phyloP scores from a whole-genome alignment of 2,329 filamentous ascomycete genomes.

The Drechslera avenae region DNA sequence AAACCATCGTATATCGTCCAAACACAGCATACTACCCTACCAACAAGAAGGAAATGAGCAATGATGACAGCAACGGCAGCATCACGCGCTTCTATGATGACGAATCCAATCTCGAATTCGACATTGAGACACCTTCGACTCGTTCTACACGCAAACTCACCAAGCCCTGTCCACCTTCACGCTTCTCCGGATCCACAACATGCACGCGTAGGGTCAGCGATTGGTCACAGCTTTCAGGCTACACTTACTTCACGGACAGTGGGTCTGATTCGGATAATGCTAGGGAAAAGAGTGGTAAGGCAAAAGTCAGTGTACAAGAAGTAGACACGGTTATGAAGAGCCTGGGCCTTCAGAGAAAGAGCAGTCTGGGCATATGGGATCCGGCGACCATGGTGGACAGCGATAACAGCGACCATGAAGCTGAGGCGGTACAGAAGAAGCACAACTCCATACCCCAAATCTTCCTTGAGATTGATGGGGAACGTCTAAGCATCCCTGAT shows the following conservation, averaged over 20 bases:
- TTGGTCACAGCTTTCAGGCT: constrained; percentile 28
- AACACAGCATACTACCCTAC: constrained; percentile 14
- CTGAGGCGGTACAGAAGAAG: neutral
- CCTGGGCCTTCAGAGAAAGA: neutral
- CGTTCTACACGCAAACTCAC: constrained; percentile 16
- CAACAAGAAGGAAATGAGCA: neutral
- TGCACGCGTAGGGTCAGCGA: constrained; percentile 22
- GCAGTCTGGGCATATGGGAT: neutral
- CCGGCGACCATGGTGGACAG: neutral
- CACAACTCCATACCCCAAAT: neutral
- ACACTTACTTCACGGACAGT: constrained; percentile 20
- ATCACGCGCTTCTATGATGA: constrained; percentile 31
- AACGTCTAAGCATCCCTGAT: too few relatives aligned
- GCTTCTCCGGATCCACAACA: constrained; percentile 9
- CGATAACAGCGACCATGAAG: neutral
- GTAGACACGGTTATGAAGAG: constrained; percentile 3
- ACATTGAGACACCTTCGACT: constrained; percentile 25
- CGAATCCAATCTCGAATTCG: constrained; percentile 34
- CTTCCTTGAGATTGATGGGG: neutral
- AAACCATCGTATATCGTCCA: constrained; percentile 21
- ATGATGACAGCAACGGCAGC: neutral
- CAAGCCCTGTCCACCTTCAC: constrained; percentile 14
- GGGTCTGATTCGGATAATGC: neutral
- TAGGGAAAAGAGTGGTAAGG: neutral
- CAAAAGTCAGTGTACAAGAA: neutral